Percentiles rank a stretch among this genome's conserved stretches.
Evolutionary conservation across 768 basidiomycete genomes (phyloP).

Genomic region (Pholiota microspora): DNA sequence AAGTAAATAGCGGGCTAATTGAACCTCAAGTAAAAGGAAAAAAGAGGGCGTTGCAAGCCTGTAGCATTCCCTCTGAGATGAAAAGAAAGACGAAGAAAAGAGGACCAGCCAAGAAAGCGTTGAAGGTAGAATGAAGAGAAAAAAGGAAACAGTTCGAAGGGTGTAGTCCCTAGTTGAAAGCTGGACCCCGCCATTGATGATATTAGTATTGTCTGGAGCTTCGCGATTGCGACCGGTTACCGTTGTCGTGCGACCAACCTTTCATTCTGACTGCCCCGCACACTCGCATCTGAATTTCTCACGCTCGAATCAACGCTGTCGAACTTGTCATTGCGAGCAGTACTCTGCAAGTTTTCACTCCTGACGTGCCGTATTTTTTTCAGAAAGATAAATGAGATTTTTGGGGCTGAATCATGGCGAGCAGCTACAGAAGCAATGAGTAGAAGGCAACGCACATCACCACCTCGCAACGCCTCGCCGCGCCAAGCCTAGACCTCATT

Average conservation of each 20-base stretch:
- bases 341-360: no score
- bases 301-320: no score
- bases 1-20: not conserved
- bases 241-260: not conserved
- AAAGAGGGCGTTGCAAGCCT: not conserved
- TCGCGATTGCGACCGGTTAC: not conserved
- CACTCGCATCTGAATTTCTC: not conserved
- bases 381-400: no score
- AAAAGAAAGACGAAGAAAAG: not conserved
- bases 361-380: no score
- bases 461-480: not conserved
- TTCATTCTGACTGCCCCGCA: not conserved
- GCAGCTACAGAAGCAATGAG: no score
- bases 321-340: not conserved
- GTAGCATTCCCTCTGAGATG: conserved; percentile 5
- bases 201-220: not conserved
- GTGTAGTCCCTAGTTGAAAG: not conserved
- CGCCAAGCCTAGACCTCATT: not conserved
- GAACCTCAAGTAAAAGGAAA: not conserved
- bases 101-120: not conserved
- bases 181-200: not conserved
- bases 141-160: not conserved
- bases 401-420: no score
- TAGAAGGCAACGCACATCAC: not conserved
- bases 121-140: not conserved